Base-by-base conservation (phyloP, 2,329 filamentous ascomycete genomes). In the Penicillium aurantiogriseum region DNA sequence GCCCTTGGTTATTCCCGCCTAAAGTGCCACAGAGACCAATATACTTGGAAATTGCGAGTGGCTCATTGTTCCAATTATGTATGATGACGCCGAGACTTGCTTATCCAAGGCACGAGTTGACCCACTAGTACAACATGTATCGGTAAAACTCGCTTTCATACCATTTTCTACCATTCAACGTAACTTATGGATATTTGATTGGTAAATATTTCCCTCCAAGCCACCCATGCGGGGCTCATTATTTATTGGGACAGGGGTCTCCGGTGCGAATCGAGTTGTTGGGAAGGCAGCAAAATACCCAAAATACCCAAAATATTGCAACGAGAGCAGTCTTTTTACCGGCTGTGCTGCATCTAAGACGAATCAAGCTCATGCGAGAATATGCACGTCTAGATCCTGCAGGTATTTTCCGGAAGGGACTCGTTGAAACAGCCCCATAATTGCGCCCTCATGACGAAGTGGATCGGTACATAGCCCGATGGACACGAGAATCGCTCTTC, bases 201-300 rank as follows among this genome's bases (percentile, higher is more conserved):
- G 5, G 5, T 33, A 35, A 35, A 8, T 51, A 54, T 47, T 5
- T 39, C 51, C 44, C 43, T 36, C 51, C 7, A 36, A 17, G 43
- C 52, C 40, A 47, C 33, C 29, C 4, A 3, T 13, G 15, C 31
- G 31, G 5, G 31, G 31, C 31, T 17, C 13, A 8, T 35, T 21
- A 19, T 19, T 7, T 39, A n/a, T 19, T n/a, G n/a, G 36, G 4
- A 38, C 19, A 6, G 36, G 48, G 43, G 38, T 51, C 50, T 54
- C 52, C 54, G 54, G n/a, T 21, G 21, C 15, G 21, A 17, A 23
- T 49, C 39, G n/a, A 29, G 7, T 49, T 50, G 50, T 43, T 40
- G 42, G 48, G 42, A 47, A 60, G 59, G 57, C 54, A 60, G 43
- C 54, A 49, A 43, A 21, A 60, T 56, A 56, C 40, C 27, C 11